Percentiles rank a stretch among this genome's conserved stretches.
These are phyloP conservation scores for Isoetes taiwanensis DNA, from an alignment of 75 land plant species.

Conservation along the genomic window DNA sequence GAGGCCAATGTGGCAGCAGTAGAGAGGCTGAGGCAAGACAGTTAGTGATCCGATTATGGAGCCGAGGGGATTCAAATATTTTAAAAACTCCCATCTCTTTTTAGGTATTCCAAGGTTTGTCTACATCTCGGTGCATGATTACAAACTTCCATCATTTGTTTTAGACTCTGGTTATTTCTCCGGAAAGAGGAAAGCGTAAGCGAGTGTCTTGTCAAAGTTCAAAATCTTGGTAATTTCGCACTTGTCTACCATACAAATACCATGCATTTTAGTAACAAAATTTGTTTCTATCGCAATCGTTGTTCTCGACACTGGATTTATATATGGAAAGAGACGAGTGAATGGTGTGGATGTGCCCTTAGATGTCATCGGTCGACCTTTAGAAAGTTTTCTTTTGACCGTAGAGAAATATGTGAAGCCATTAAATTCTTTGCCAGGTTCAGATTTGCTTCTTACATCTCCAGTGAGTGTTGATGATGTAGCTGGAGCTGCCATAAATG, in stretches of 20 bases:
- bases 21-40: too few species aligned
- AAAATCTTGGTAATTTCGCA: background rate
- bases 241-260: too few species aligned
- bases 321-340: background rate
- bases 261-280: too few species aligned
- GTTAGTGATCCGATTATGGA: too few species aligned
- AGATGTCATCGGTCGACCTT: background rate
- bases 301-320: background rate
- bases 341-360: slow-evolving; percentile 2
- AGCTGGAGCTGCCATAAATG: background rate
- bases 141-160: background rate
- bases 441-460: background rate
- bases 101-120: background rate
- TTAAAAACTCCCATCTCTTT: too few species aligned
- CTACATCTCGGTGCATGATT: slow-evolving; percentile 7
- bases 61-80: too few species aligned
- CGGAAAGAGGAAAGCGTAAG: slow-evolving; percentile 7
- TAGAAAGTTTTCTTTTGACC: background rate
- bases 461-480: slow-evolving; percentile 5
- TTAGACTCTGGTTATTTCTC: background rate
- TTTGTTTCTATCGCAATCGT: background rate
- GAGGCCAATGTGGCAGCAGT: slow-evolving; percentile 90
- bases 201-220: background rate
- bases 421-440: background rate
- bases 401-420: background rate